Evolutionary conservation across 2,329 filamentous ascomycete species (phyloP), one percentile per base, ranked within the genome.

Genomic region (Ambrosiella cleistominuta): DNA sequence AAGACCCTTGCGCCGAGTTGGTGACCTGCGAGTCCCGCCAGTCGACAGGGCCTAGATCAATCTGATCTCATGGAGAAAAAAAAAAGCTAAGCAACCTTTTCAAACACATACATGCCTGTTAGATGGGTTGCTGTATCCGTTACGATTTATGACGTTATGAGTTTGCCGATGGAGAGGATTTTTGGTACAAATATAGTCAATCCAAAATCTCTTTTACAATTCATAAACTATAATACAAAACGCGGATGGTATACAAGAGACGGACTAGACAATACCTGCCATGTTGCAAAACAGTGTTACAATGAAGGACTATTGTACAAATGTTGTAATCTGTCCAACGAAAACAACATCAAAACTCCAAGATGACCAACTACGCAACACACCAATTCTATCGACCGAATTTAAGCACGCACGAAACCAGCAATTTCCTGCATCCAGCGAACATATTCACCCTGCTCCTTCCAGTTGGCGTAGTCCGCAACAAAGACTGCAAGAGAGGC

Each of bases 391-490:
- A 42, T 42, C 11, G 13, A 4, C 88, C 61, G 82, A 82, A 68
- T 86, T 84, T 64, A 96, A 76, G 68, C 54, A 39, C 45, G 56
- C 40, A 60, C 51, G 51, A 97, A 96, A 62, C 73, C 75, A 81
- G 91, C 93, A 71, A 96, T 79, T 68, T 86, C 86, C 70, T 82
- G 79, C 70, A 98, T 75, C 93, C 94, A 98, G 64, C 79, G 75
- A 62, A 94, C 75, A 72, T 98, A 98, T 78, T 98, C 93, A 74
- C 83, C 86, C 81, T 97, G 91, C 81, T 98, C 93, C 83, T 98
- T 98, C 73, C 86, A 81, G 69, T 97, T 89, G 67, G 97, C 90
- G 74, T 95, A 98, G 70, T 97, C 90, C 42, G 90, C 88, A 50
- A 95, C 84, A 71, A 97, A 96, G 64, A 90, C 74, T 57, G 90